Evolutionary conservation across 345 rosid species (phyloP).

Genomic region (Brassica incana): DNA sequence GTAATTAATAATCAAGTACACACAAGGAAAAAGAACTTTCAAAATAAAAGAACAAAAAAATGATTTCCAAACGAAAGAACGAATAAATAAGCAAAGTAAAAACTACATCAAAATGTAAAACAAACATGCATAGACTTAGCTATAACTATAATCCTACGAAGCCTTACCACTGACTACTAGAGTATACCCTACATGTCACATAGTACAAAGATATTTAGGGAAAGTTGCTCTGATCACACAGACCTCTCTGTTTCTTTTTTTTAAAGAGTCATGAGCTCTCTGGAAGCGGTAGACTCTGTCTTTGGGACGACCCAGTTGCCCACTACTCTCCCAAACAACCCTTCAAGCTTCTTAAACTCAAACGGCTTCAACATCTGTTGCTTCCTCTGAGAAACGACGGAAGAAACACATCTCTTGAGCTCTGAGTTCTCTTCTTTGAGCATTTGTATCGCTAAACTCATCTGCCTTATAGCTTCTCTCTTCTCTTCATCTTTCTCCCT

Average conservation of each 20-base stretch:
- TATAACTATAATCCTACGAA: constrained; percentile 7
- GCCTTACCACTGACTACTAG: constrained; percentile 21
- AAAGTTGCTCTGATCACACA: constrained; percentile 11
- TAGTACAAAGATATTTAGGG: constrained; percentile 1
- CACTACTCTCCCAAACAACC: constrained; percentile 23
- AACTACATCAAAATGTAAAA: background rate
- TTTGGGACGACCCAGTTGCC: constrained; percentile 30
- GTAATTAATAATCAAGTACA: background rate
- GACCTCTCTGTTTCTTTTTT: background rate
- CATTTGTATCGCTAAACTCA: constrained; percentile 40
- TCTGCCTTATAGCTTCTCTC: constrained; percentile 42
- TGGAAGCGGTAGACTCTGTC: constrained; percentile 13
- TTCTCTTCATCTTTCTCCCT: constrained; percentile 42
- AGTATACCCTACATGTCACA: constrained; percentile 21
- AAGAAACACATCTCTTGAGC: constrained; percentile 31
- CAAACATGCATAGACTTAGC: constrained; percentile 8
- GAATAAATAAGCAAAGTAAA: background rate
- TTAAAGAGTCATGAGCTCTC: constrained; percentile 26
- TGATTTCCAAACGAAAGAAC: background rate
- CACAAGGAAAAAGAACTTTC: background rate
- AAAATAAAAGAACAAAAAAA: constrained; percentile 4
- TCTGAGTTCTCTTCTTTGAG: constrained; percentile 41
- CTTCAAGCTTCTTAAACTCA: constrained; percentile 33
- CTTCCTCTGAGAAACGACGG: constrained; percentile 17
- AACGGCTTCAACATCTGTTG: constrained; percentile 31